Evolutionary conservation across 441 rosid genomes (phyloP), one percentile per base, ranked within the genome.

Genomic region (Codiaeum variegatum): DNA sequence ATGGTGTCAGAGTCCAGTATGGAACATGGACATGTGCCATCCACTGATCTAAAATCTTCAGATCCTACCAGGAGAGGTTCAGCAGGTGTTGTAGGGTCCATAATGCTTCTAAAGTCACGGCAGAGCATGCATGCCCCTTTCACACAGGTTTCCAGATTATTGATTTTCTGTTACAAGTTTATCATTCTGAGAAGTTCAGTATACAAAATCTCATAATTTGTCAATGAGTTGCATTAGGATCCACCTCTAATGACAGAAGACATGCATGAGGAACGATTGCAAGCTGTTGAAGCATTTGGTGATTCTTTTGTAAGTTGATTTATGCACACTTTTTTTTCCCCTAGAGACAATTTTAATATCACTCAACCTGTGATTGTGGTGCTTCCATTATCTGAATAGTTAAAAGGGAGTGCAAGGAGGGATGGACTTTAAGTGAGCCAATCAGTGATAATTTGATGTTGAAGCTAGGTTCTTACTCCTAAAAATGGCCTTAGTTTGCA

Each of bases 251-350:
- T 96, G 99, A 93, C 99, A 40, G 99, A 93, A 83, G 99, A 93
- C 84, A 93, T 96, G 98, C 99, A 96, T 83, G 99, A 93, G 90
- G 99, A 96, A 78, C 87, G 99, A 72, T 86, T 92, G 65, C 94
- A 78, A 77, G 96, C 97, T 68, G 97, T 96, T 62, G 96, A 96
- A 83, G 94, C 92, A 72, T 82, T 79, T 76, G 88, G 94, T 62
- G 91, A 86, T 86, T 89, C 98, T 74, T 88, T 87, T 81, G 97
- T 96, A 87, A 89, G 96, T 77, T 69, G 74, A 73, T 60, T 70
- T 69, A 66, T 65, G 64, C 75, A 5, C 38, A n/a, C 9, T n/a
- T 67, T n/a, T 46, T 36, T 42, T 21, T 58, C 61, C 49, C 16
- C 3, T 23, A 6, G 5, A 60, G 58, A 66, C 6, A 56, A 23